Evolutionary conservation across 2,329 filamentous ascomycete species (phyloP), one percentile per base, ranked within the genome.

Genomic region (Celoporthe dispersa): DNA sequence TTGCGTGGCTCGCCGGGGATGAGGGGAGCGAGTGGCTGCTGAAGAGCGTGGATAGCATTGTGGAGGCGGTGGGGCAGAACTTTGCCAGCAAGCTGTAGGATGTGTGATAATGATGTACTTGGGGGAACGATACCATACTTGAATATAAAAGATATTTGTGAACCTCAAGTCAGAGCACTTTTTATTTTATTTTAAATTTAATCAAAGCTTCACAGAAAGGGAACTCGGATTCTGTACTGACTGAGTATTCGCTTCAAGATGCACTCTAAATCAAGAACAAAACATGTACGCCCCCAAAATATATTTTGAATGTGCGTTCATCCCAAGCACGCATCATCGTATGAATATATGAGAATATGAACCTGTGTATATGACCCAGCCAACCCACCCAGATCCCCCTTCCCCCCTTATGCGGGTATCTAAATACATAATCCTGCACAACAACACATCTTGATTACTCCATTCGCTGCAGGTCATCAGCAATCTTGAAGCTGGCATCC

Each of bases 401-500:
- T 28, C 37, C 11, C 39, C 12, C 44, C 44, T 48, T n/a, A n/a
- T n/a, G n/a, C n/a, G n/a, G n/a, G 35, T 33, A 51, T 11, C 25
- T 25, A 31, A 12, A 64, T 28, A 37, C 22, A 28, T 31, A 11
- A 55, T 33, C 37, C 16, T 64, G 60, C 28, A 70, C 16, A 39
- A 1, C 31, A 25, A 14, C 9, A n/a, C n/a, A 8, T 16, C 31
- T 16, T 16, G 22, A 2, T 39, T 75, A 83, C 72, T 81, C 81
- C 82, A 84, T 79, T 2, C 80, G 80, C 74, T 84, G 84, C 60
- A 93, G 68, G 37, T 88, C 78, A 44, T 88, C 83, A 0, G 88
- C 88, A 59, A 93, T 86, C 5, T 79, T 78, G 77, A 94, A 94
- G 53, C 85, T 82, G 0, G 92, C 91, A 66, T 88, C 90, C 1